Base-by-base conservation (phyloP, 441 rosid genomes). In the Melastoma candidum region DNA sequence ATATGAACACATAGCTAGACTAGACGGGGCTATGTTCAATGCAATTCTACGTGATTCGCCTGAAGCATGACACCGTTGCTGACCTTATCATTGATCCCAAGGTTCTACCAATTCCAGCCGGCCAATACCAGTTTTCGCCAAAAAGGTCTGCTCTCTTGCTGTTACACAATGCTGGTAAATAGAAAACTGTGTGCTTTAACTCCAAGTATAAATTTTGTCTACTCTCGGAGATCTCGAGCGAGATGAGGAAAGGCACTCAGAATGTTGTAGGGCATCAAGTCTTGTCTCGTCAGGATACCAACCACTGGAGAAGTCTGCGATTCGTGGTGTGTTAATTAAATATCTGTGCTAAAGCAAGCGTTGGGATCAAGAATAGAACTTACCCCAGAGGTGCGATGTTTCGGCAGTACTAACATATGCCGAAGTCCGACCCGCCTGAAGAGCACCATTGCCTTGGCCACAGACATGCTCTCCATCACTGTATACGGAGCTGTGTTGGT, bases 261-360 rank as follows among this genome's bases (percentile, higher is more conserved):
- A 70, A 90, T 83, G 78, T 90, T 84, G 75, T 69, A 70, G 11
- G 90, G 80, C 43, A 49, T 47, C 44, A 46, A 32, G 58, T 88
- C 96, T 67, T 88, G 95, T 80, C 96, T 77, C 46, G 95, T 84
- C 81, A 87, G 66, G 68, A 90, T 77, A 27, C 97, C 95, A 8
- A 84, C 64, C 56, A 81, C 86, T 1, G 86, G 92, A 59, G 83
- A 67, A 48, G 59, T 74, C 96, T 85, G 70, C 73, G 61, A 63
- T 17, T 53, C 11, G 22, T 8, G 55, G 60, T 52, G 22, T 2
- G 7, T 27, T 12, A 26, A 32, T 32, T 32, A 32, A 32, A 32
- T 32, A 6, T n/a, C 3, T 12, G 45, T 12, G 2, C 3, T 2
- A 27, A 51, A 36, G 17, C 32, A 12, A 53, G 43, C 11, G 55